phyloP scores from a whole-genome alignment of 129 eudicot species.

The Ambrosia artemisiifolia region DNA sequence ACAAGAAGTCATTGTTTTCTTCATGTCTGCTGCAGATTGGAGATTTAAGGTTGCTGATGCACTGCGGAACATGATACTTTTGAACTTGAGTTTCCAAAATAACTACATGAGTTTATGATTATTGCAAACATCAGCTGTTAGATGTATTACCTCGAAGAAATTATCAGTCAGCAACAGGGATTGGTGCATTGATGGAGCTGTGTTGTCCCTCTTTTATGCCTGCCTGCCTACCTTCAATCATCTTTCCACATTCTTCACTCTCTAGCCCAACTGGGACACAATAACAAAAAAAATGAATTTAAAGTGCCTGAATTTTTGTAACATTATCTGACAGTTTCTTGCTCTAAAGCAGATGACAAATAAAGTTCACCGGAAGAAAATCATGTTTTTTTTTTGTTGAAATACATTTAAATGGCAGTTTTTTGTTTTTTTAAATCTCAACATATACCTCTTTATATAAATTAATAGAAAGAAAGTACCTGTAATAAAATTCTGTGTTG shows the following conservation, averaged over 20 bases:
- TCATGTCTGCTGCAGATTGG: too few relatives aligned
- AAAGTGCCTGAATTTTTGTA: too few relatives aligned
- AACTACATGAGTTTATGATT: background rate
- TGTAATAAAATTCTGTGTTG: background rate
- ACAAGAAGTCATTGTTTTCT: too few relatives aligned
- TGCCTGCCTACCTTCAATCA: too few relatives aligned
- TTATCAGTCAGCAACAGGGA: background rate
- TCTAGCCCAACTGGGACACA: background rate
- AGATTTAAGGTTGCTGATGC: too few relatives aligned
- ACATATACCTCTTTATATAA: too few relatives aligned
- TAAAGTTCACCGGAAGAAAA: background rate
- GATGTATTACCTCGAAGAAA: too few relatives aligned
- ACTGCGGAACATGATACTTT: background rate
- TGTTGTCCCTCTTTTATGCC: too few relatives aligned
- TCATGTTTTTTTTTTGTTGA: too few relatives aligned
- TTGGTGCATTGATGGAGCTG: background rate
- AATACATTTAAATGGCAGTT: background rate
- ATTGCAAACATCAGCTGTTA: too few relatives aligned
- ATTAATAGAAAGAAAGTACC: background rate
- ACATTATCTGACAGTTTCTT: background rate
- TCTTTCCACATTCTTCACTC: background rate
- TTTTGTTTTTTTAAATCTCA: too few relatives aligned
- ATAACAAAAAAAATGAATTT: background rate
- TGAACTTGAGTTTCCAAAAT: background rate
- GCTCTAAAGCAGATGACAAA: background rate